A percentile compares a stretch with the other conserved stretches of the same genome.
Conservation (phyloP, 1,284 basidiomycete genomes). For the Mycena citricolor region DNA sequence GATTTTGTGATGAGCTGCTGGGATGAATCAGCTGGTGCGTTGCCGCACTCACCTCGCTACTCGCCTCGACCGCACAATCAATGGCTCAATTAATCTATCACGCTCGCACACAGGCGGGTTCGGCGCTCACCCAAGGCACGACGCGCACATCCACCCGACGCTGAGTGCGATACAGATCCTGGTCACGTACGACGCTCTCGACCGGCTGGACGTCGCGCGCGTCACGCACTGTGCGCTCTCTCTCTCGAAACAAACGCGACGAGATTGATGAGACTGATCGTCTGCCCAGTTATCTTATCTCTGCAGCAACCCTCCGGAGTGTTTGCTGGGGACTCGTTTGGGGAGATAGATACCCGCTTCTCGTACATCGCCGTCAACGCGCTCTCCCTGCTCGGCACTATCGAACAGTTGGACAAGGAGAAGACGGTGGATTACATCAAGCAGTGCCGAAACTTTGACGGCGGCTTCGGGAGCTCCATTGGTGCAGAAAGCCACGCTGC, state of each 20-base stretch:
- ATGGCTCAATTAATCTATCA: constrained; percentile 15
- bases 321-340: constrained; percentile 88
- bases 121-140: constrained; percentile 90
- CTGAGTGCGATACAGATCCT: constrained; percentile 93
- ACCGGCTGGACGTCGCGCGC: constrained; percentile 66
- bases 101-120: constrained; percentile 72
- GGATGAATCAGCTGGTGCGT: constrained; percentile 82
- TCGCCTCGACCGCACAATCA: too few relatives aligned
- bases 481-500: constrained; percentile 93
- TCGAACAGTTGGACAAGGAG: constrained; percentile 63
- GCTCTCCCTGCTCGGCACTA: constrained; percentile 76
- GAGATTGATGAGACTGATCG: constrained; percentile 5
- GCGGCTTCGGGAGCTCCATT: constrained; percentile 82
- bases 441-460: constrained; percentile 90
- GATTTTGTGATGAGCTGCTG: constrained; percentile 93
- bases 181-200: constrained; percentile 79
- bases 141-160: constrained; percentile 87
- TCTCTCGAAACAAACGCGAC: neutral
- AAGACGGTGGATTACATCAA: constrained; percentile 74
- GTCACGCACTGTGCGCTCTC: constrained; percentile 70
- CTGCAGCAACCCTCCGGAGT: constrained; percentile 84
- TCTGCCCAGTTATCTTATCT: constrained; percentile 69
- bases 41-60: constrained; percentile 21
- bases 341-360: constrained; percentile 93
- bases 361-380: constrained; percentile 83